These are phyloP conservation scores for Mortierella polycephala DNA, from an alignment of 371 early-diverging fungal genomes.

Conservation along the genomic window DNA sequence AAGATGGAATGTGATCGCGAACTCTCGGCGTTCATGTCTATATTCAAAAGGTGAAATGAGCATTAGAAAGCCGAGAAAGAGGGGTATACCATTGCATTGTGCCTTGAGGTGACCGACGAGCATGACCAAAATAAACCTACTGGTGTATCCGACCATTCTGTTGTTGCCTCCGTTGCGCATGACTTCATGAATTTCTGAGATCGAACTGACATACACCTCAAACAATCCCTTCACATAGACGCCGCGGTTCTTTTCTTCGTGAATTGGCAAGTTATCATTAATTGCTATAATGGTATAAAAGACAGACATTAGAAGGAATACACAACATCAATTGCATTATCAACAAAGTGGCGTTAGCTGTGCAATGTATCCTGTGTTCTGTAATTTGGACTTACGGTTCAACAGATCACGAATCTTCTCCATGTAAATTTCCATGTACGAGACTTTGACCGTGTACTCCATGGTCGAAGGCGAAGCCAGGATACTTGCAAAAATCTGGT, in stretches of 20 bases:
- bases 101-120: background rate
- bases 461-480: slow-evolving; percentile 85
- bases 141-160: slow-evolving; percentile 93
- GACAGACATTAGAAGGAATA: background rate
- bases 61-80: background rate
- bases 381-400: slow-evolving; percentile 66
- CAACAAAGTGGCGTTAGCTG: background rate
- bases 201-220: slow-evolving; percentile 92
- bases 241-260: slow-evolving; percentile 94
- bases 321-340: background rate
- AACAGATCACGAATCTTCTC: slow-evolving; percentile 98
- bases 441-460: slow-evolving; percentile 93
- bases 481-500: slow-evolving; percentile 90
- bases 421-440: slow-evolving; percentile 99
- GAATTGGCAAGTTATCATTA: slow-evolving; percentile 91
- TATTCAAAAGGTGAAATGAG: background rate
- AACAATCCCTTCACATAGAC: slow-evolving; percentile 96
- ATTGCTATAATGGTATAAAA: slow-evolving; percentile 61
- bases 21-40: slow-evolving; percentile 97
- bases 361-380: no score
- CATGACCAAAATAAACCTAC: slow-evolving; percentile 55
- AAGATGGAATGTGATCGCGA: slow-evolving; percentile 98
- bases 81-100: no score
- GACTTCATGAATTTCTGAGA: slow-evolving; percentile 95
- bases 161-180: slow-evolving; percentile 91